Percentiles rank a stretch among this genome's conserved stretches.
Conservation (phyloP, 2,329 filamentous ascomycete genomes). For the Aaosphaeria arxii region DNA sequence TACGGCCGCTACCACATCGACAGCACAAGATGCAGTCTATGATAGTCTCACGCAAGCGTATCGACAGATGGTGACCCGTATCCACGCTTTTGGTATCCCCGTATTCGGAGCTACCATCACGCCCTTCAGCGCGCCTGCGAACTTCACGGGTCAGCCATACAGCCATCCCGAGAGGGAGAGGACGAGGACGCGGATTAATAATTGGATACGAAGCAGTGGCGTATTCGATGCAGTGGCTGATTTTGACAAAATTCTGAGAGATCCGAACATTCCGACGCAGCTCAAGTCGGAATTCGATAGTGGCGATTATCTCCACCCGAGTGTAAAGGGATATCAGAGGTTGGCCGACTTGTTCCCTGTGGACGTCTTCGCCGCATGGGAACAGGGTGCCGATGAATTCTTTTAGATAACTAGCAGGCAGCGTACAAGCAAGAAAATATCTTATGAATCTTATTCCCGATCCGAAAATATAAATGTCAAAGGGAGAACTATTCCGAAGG, state of each 20-base stretch:
- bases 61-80: conserved; percentile 54
- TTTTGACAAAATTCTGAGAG: conserved; percentile 57
- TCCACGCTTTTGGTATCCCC: conserved; percentile 54
- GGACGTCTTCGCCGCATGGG: conserved; percentile 46
- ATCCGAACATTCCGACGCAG: conserved; percentile 48
- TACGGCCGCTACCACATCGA: conserved; percentile 42
- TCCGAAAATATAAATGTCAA: no score
- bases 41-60: conserved; percentile 57
- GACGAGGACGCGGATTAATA: conserved; percentile 57
- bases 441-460: no score
- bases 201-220: conserved; percentile 57
- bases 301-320: conserved; percentile 66
- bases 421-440: no score
- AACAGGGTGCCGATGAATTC: conserved; percentile 16
- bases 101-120: conserved; percentile 66
- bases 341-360: conserved; percentile 60
- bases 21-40: conserved; percentile 48
- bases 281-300: conserved; percentile 54
- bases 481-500: no score
- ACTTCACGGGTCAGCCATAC: conserved; percentile 50
- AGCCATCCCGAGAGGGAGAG: conserved; percentile 53
- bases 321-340: conserved; percentile 56
- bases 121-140: conserved; percentile 52
- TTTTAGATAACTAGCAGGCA: no score
- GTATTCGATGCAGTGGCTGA: conserved; percentile 61